phyloP scores from a whole-genome alignment of 2,329 filamentous ascomycete genomes.

The Scopulariopsis brevicaulis region DNA sequence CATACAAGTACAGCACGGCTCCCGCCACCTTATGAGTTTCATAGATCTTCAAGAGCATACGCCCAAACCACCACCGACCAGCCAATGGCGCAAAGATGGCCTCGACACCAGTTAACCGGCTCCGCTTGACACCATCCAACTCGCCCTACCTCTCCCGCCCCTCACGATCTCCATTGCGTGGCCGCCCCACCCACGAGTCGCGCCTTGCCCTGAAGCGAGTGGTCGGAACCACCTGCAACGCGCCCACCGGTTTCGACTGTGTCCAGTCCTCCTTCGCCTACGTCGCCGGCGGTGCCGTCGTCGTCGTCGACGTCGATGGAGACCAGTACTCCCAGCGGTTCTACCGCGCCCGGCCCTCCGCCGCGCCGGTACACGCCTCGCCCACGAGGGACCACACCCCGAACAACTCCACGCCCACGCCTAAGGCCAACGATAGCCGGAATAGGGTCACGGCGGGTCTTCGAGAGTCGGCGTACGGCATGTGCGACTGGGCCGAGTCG shows the following conservation, averaged over 20 bases:
- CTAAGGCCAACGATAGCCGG: conserved; percentile 53
- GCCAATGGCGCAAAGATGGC: conserved; percentile 47
- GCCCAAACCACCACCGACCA: conserved; percentile 1
- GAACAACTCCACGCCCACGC: conserved; percentile 40
- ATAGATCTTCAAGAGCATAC: neutral
- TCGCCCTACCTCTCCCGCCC: conserved; percentile 57
- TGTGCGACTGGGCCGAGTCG: conserved; percentile 44
- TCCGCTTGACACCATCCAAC: conserved; percentile 65
- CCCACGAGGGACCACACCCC: conserved; percentile 36
- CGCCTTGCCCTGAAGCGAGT: conserved; percentile 69
- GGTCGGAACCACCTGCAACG: conserved; percentile 79
- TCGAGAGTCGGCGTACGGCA: conserved; percentile 34
- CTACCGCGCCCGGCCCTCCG: conserved; percentile 74
- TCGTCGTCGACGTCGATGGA: conserved; percentile 70
- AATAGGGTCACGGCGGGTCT: conserved; percentile 37
- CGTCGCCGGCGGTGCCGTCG: conserved; percentile 86
- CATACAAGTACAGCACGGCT: neutral
- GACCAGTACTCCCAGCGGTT: conserved; percentile 67
- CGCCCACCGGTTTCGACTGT: conserved; percentile 77
- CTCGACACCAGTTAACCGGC: conserved; percentile 44
- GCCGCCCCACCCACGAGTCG: conserved; percentile 34
- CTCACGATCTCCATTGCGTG: conserved; percentile 49
- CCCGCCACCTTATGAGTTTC: neutral
- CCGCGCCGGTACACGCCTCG: conserved; percentile 53
- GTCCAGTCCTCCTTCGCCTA: conserved; percentile 75